Percentiles rank a stretch among this genome's conserved stretches.
Evolutionary conservation across 768 basidiomycete species (phyloP).

Genomic region (Psilocybe cyanescens): DNA sequence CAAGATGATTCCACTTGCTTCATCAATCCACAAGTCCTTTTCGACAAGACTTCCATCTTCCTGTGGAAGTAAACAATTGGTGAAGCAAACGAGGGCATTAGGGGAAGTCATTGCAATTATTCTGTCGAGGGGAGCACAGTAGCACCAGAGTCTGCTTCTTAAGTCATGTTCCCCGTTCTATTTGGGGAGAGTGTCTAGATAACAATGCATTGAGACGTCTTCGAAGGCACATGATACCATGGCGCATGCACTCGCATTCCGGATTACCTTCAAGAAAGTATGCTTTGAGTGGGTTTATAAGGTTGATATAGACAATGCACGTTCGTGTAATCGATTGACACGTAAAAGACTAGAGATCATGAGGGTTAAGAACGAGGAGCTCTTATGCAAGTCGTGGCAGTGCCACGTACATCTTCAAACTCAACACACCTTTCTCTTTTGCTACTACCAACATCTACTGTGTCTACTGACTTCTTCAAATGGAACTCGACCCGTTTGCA

Average conservation of each 20-base stretch:
- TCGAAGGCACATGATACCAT: conserved; percentile 14
- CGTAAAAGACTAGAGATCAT: neutral
- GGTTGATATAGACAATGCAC: conserved; percentile 4
- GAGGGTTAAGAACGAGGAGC: neutral
- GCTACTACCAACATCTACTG: neutral
- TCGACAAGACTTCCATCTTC: conserved; percentile 79
- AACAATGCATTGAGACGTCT: conserved; percentile 9
- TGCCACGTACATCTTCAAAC: conserved; percentile 8
- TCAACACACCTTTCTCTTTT: neutral
- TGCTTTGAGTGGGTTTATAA: neutral
- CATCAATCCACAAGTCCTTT: conserved; percentile 84
- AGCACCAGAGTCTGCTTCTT: conserved; percentile 8
- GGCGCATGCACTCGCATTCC: conserved; percentile 3
- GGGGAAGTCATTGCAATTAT: conserved; percentile 39
- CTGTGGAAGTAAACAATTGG: conserved; percentile 79
- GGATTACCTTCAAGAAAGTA: neutral
- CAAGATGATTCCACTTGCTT: conserved; percentile 70
- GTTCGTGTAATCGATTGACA: conserved; percentile 11
- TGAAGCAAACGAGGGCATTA: conserved; percentile 83
- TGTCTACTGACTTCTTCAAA: neutral
- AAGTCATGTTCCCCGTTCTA: conserved; percentile 12
- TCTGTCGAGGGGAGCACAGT: neutral
- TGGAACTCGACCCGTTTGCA: neutral
- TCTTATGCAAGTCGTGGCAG: neutral
- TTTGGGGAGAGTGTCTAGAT: conserved; percentile 11